Evolutionary conservation across 352 stramenopile genomes (phyloP).

Genomic region (Lagenidium sp.): DNA sequence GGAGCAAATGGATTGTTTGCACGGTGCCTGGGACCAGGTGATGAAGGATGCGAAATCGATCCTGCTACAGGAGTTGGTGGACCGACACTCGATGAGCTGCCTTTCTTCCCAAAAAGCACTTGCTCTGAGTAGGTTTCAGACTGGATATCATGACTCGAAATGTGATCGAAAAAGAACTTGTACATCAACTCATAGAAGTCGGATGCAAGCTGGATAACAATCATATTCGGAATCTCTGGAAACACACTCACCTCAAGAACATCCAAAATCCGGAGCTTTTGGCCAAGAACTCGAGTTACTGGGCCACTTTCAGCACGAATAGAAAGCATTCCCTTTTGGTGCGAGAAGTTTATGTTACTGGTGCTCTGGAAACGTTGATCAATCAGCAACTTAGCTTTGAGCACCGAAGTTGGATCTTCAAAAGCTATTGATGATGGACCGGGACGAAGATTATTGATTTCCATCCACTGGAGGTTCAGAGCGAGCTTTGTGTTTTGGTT

Average conservation of each 20-base stretch:
- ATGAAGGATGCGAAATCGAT: not conserved
- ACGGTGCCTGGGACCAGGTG: no score
- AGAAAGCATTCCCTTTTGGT: conserved; percentile 67
- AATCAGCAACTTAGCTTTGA: conserved; percentile 60
- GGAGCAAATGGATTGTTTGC: conserved; percentile 7
- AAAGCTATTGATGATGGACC: conserved; percentile 64
- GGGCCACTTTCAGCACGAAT: conserved; percentile 68
- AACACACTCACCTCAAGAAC: conserved; percentile 80
- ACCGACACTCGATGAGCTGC: not conserved
- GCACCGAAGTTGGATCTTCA: conserved; percentile 59
- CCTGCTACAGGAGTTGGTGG: not conserved
- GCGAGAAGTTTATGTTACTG: conserved; percentile 14
- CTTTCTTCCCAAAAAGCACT: conserved; percentile 50
- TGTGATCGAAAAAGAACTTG: conserved; percentile 80
- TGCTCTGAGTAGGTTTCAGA: conserved; percentile 36
- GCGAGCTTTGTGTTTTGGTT: conserved; percentile 68
- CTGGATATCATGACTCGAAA: conserved; percentile 17
- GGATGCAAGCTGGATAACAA: conserved; percentile 70
- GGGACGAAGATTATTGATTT: conserved; percentile 75
- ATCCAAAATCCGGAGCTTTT: conserved; percentile 66
- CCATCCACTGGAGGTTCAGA: conserved; percentile 72
- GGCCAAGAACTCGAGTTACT: conserved; percentile 44
- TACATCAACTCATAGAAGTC: conserved; percentile 81
- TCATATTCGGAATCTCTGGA: conserved; percentile 73
- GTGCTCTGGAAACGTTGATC: conserved; percentile 41